These are phyloP conservation scores for Yamadazyma blattariae DNA, from an alignment of 1,139 yeast genomes.

Conservation along the genomic window DNA sequence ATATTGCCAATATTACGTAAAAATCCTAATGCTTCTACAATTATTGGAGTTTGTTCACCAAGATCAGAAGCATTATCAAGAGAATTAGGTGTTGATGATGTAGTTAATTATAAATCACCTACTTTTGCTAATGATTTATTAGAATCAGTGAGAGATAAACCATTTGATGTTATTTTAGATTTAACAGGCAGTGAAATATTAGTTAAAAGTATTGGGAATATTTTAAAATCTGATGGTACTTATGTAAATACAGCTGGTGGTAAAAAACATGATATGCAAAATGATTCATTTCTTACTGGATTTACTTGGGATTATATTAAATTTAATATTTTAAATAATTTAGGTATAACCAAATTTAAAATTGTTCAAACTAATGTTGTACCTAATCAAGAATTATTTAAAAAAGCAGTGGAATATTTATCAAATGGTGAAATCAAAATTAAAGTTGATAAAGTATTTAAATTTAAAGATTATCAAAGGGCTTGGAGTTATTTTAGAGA, in stretches of 20 bases:
- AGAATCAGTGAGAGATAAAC: slow-evolving; percentile 20
- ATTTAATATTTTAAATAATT: slow-evolving; percentile 1
- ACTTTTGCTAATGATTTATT: slow-evolving; percentile 21
- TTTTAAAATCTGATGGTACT: slow-evolving; percentile 26
- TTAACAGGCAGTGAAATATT: slow-evolving; percentile 27
- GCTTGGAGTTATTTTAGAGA: slow-evolving; percentile 48
- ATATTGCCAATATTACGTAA: slow-evolving; percentile 56
- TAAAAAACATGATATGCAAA: slow-evolving; percentile 25
- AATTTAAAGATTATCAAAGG: slow-evolving; percentile 44
- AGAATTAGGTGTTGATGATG: slow-evolving; percentile 49
- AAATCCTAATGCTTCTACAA: slow-evolving; percentile 37
- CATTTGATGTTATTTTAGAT: slow-evolving; percentile 39
- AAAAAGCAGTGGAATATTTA: slow-evolving; percentile 26
- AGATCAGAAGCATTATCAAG: slow-evolving; percentile 37
- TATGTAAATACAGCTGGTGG: slow-evolving; percentile 57
- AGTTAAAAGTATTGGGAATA: slow-evolving; percentile 4
- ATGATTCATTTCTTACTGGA: slow-evolving; percentile 2
- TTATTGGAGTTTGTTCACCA: slow-evolving; percentile 40
- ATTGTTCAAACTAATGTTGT: slow-evolving; percentile 5
- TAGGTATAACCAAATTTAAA: slow-evolving; percentile 13
- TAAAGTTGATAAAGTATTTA: slow-evolving; percentile 51
- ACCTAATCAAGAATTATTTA: slow-evolving; percentile 9
- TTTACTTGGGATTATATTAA: slow-evolving; percentile 4
- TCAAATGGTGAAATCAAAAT: slow-evolving; percentile 41
- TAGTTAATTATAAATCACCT: slow-evolving; percentile 45